Conservation (phyloP, 768 basidiomycete species). For the Gloeophyllum trabeum region DNA sequence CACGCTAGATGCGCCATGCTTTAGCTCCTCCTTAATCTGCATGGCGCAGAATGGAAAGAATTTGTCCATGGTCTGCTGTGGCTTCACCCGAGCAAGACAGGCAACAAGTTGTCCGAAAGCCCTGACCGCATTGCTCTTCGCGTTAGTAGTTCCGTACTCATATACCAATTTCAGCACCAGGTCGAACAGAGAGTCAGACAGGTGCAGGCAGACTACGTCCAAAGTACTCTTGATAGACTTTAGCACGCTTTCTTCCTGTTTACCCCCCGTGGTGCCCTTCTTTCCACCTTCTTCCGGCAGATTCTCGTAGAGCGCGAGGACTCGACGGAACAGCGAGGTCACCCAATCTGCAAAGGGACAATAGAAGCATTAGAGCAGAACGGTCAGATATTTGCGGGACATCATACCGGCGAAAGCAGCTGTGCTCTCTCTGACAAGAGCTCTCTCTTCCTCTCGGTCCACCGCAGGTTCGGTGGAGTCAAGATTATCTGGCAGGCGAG, state of each 20-base stretch:
- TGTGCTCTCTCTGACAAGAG: conserved; percentile 67
- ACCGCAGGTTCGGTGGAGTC: conserved; percentile 32
- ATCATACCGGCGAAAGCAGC: conserved; percentile 61
- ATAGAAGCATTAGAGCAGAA: neutral
- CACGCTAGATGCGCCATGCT: conserved; percentile 80
- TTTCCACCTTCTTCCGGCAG: conserved; percentile 91
- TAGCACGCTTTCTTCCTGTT: conserved; percentile 65
- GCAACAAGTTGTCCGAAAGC: conserved; percentile 84
- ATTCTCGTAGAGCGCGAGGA: conserved; percentile 81
- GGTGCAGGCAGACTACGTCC: conserved; percentile 73
- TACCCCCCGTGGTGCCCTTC: conserved; percentile 78
- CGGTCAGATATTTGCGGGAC: neutral
- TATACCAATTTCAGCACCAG: conserved; percentile 75
- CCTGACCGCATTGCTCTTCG: conserved; percentile 83
- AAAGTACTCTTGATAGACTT: conserved; percentile 72
- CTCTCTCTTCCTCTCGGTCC: conserved; percentile 56
- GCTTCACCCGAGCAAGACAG: conserved; percentile 70
- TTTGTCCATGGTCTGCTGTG: conserved; percentile 64
- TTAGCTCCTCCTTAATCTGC: conserved; percentile 78
- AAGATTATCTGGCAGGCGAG: conserved; percentile 40
- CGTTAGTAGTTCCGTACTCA: conserved; percentile 83
- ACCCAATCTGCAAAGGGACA: conserved; percentile 59
- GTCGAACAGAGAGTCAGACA: conserved; percentile 72
- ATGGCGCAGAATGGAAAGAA: conserved; percentile 69
- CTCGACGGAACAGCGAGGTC: conserved; percentile 61